These are phyloP conservation scores for Maudiozyma bulderi DNA, from an alignment of 805 yeast genomes.

Conservation along the genomic window DNA sequence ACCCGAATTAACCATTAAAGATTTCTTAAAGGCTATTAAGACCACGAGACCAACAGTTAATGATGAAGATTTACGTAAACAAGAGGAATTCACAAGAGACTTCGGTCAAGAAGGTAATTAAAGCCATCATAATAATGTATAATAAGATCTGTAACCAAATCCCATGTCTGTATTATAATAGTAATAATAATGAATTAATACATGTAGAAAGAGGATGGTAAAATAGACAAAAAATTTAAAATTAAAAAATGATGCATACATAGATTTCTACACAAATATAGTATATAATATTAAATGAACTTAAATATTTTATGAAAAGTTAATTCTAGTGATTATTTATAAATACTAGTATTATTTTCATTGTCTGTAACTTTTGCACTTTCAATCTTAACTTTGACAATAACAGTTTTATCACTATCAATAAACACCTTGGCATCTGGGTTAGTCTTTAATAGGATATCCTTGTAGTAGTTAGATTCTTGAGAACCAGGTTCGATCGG, in stretches of 20 bases:
- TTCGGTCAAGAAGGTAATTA: constrained; percentile 90
- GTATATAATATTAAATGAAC: not conserved
- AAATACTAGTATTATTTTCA: constrained; percentile 42
- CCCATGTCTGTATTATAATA: not conserved
- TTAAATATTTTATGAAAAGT: not conserved
- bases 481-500: constrained; percentile 38
- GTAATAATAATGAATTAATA: too few species aligned
- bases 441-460: constrained; percentile 49
- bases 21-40: constrained; percentile 85
- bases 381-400: constrained; percentile 54
- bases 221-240: not conserved
- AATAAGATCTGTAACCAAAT: not conserved
- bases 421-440: constrained; percentile 66
- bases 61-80: constrained; percentile 68
- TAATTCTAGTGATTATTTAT: constrained; percentile 11
- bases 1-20: constrained; percentile 83
- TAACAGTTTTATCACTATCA: constrained; percentile 51
- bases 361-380: constrained; percentile 74
- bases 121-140: not conserved
- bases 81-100: constrained; percentile 81
- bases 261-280: not conserved
- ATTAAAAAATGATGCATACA: not conserved
- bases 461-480: constrained; percentile 51
- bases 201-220: too few species aligned
- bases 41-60: constrained; percentile 93